phyloP scores from a whole-genome alignment of 2,329 filamentous ascomycete genomes.

The Neospermospora avenae region DNA sequence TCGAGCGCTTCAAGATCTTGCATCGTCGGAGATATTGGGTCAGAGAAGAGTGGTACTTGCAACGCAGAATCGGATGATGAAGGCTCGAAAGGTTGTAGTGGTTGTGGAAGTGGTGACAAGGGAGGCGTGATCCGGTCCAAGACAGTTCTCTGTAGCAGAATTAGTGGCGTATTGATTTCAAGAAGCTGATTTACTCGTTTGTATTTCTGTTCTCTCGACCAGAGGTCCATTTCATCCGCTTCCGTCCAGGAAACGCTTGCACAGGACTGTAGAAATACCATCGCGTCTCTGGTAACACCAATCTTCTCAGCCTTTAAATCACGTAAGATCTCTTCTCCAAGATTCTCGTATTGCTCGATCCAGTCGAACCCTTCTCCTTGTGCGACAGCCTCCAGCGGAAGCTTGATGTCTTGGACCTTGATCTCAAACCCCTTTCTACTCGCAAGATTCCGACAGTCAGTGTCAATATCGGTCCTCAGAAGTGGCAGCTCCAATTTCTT shows the following conservation, averaged over 20 bases:
- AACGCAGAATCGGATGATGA: conserved; percentile 25
- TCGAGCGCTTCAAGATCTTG: conserved; percentile 30
- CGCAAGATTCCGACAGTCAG: conserved; percentile 29
- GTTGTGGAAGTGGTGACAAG: conserved; percentile 25
- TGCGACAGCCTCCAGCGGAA: conserved; percentile 32
- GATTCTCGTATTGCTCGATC: conserved; percentile 17
- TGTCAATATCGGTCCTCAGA: conserved; percentile 29
- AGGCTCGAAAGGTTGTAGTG: conserved; percentile 25
- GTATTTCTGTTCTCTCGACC: conserved; percentile 22
- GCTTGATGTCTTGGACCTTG: conserved; percentile 26
- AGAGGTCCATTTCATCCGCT: conserved; percentile 25
- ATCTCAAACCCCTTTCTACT: conserved; percentile 29
- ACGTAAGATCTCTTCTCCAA: conserved; percentile 21
- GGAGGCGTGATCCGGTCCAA: conserved; percentile 33
- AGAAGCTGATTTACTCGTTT: conserved; percentile 22
- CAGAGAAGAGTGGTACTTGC: conserved; percentile 27
- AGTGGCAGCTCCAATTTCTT: conserved; percentile 31
- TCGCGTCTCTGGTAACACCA: conserved; percentile 25
- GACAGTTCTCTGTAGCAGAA: conserved; percentile 18
- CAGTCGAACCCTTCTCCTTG: conserved; percentile 29
- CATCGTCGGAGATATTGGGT: conserved; percentile 25
- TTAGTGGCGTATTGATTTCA: background rate
- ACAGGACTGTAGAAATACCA: conserved; percentile 24
- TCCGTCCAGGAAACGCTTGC: conserved; percentile 23
- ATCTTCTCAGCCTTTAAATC: conserved; percentile 31